Base-by-base conservation (phyloP, 352 stramenopile species). In the Phytophthora foliorum region DNA sequence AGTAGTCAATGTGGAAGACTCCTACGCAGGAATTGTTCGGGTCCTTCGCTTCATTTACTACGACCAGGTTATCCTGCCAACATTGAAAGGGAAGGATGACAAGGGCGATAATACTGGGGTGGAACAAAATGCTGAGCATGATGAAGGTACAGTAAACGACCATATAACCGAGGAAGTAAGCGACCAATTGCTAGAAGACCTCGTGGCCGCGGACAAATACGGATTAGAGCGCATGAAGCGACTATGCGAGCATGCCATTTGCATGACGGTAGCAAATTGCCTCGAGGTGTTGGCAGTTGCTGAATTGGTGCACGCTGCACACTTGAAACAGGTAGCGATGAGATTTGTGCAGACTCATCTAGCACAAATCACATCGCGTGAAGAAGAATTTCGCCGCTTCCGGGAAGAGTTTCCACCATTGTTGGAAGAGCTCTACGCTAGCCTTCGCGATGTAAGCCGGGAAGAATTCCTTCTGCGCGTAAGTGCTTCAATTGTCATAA, bases 41-140 rank as follows among this genome's bases (percentile, higher is more conserved):
- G 77, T 94, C 17, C 72, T 93, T 27, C 62, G 79, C n/a, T 94
- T 91, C 54, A 90, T 94, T 53, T 94, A 94, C 70, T 81, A 81
- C 61, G 85, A 91, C 29, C 74, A 78, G 10, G 55, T 86, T 24
- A 32, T 44, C 10, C 63, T 81, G 16, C 59, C 55, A 38, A 50
- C 34, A 0, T 16, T 38, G 1, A 57, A 58, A 6, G 48, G 4
- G 5, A 58, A 32, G 3, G 19, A 16, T n/a, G 32, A 58, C 6
- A n/a, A 57, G 2, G 11, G 34, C 8, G 13, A 27, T 16, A 29
- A 44, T n/a, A 52, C 60, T 8, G 34, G 66, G 6, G 21, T 38
- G 11, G 42, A 71, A 6, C 29, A 63, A 16, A 51, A 69, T 0
- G 27, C 19, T 6, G 69, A 69, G 3, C 29, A 8, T 34, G 3